phyloP scores from a whole-genome alignment of 2,329 filamentous ascomycete genomes.

The Pleurostoma richardsiae region DNA sequence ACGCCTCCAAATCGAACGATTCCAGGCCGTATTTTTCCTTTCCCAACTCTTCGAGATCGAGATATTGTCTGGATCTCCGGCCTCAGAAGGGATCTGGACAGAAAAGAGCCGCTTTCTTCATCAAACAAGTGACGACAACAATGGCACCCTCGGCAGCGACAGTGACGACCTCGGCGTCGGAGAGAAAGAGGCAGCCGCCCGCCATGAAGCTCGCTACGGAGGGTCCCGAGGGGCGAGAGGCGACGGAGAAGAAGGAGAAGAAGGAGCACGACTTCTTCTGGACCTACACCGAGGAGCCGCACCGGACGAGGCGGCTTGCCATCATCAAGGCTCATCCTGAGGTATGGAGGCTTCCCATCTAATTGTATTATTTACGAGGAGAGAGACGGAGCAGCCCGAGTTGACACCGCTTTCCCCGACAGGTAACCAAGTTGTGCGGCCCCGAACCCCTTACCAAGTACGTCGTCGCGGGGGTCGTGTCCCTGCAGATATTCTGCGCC shows the following conservation, averaged over 20 bases:
- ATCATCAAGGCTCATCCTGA: conserved; percentile 99
- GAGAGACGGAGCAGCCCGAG: background rate
- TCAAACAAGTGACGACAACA: background rate
- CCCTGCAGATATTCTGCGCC: conserved; percentile 73
- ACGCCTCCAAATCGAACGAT: conserved; percentile 8
- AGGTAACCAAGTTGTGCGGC: conserved; percentile 96
- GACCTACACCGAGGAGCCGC: conserved; percentile 98
- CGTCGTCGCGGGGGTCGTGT: conserved; percentile 77
- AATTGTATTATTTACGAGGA: conserved; percentile 1
- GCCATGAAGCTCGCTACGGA: conserved; percentile 8
- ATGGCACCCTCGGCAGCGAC: conserved; percentile 21
- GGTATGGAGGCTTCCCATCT: conserved; percentile 38
- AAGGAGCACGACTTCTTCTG: conserved; percentile 76
- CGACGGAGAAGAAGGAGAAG: conserved; percentile 30
- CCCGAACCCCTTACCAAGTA: conserved; percentile 96
- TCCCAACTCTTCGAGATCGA: background rate
- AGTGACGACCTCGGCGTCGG: conserved; percentile 15
- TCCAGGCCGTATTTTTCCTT: conserved; percentile 4
- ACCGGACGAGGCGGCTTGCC: conserved; percentile 80
- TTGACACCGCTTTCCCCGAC: conserved; percentile 9
- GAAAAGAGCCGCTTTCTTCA: background rate
- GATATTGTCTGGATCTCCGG: too few relatives aligned
- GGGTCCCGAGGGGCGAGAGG: conserved; percentile 15
- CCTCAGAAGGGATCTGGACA: background rate
- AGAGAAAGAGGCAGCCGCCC: conserved; percentile 13